Evolutionary conservation across 179 eudicot genomes (phyloP).

Genomic region (Beta macrorhiza): DNA sequence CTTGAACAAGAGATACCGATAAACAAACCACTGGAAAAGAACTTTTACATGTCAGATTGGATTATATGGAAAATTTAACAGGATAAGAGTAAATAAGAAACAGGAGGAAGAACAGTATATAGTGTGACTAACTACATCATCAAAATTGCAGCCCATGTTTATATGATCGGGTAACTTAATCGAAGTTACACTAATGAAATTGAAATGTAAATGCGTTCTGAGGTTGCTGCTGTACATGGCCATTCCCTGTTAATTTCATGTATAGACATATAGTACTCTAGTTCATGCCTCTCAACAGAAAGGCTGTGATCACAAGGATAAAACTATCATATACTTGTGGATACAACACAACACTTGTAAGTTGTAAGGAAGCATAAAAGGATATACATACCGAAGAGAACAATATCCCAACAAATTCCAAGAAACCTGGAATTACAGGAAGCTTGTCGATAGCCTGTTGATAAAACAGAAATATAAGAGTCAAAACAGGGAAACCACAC

Average conservation of each 20-base stretch:
- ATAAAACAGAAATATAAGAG: slow-evolving; percentile 1
- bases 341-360: background rate
- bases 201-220: background rate
- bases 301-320: background rate
- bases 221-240: background rate
- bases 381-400: slow-evolving; percentile 66
- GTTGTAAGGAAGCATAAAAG: background rate
- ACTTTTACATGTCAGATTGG: background rate
- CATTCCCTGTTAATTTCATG: background rate
- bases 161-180: background rate
- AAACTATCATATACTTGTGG: background rate
- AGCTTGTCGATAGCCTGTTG: slow-evolving; percentile 86
- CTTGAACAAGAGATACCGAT: slow-evolving; percentile 89
- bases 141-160: background rate
- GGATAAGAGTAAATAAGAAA: background rate
- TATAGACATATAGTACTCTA: background rate
- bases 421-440: slow-evolving; percentile 65
- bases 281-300: slow-evolving; percentile 8
- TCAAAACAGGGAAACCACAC: background rate
- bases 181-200: background rate
- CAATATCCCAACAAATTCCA: slow-evolving; percentile 77
- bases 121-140: too few species aligned
- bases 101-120: background rate
- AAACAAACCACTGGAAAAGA: slow-evolving; percentile 82
- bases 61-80: background rate